Percentiles rank a stretch among this genome's conserved stretches.
These are phyloP conservation scores for Capsicum pubescens DNA, from an alignment of 257 asterid genomes.

Conservation along the genomic window DNA sequence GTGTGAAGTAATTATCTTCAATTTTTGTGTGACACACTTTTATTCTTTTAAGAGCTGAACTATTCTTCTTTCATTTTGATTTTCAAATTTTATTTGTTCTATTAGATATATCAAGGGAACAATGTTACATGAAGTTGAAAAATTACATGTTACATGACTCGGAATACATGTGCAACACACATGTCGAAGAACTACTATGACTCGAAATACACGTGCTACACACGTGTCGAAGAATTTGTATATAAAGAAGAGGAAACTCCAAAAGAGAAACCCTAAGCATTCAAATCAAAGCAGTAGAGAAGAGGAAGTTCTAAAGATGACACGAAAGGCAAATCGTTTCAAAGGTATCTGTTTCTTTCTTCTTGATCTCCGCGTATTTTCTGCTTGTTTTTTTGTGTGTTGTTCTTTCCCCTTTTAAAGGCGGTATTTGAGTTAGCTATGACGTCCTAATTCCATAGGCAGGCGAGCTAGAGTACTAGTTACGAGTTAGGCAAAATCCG, in stretches of 20 bases:
- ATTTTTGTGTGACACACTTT: no score
- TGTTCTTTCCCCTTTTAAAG: not conserved
- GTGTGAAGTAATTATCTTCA: no score
- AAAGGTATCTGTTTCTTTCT: constrained; percentile 1
- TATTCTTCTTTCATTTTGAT: no score
- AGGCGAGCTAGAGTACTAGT: not conserved
- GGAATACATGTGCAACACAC: not conserved
- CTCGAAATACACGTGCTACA: no score
- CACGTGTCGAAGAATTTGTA: not conserved
- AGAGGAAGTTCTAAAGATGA: not conserved
- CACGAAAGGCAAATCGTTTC: not conserved
- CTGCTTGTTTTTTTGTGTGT: not conserved
- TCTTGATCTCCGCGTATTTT: not conserved
- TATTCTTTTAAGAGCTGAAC: no score
- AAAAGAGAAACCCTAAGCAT: not conserved
- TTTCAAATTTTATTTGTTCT: no score
- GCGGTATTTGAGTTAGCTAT: not conserved
- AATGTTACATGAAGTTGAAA: not conserved
- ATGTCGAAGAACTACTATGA: not conserved
- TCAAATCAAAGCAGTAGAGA: not conserved
- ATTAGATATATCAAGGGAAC: no score
- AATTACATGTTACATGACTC: not conserved
- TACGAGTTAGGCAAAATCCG: not conserved
- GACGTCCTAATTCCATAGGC: not conserved
- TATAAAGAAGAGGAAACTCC: not conserved